Conservation (phyloP, 108 stramenopile species). For the Nitzschia putrida region DNA sequence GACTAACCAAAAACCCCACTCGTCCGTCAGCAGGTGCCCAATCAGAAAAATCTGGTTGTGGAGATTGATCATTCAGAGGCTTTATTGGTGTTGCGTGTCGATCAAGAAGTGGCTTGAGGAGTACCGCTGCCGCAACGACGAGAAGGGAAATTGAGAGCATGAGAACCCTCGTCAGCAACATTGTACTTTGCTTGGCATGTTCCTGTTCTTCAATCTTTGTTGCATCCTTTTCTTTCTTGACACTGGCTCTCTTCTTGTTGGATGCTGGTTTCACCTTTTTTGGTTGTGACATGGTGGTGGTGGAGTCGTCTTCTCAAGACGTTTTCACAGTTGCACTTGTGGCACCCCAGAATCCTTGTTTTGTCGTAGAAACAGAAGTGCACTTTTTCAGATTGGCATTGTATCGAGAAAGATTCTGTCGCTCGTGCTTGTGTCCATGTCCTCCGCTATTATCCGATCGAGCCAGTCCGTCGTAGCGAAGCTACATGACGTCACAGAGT, state of each 20-base stretch:
- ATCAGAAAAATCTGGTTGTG: not conserved
- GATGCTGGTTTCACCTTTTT: not conserved
- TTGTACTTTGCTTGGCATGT: not conserved
- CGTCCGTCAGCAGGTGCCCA: constrained; percentile 20
- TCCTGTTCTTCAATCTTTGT: not conserved
- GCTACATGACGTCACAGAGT: too few relatives aligned
- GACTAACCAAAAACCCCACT: constrained; percentile 18
- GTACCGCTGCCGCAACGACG: constrained; percentile 8
- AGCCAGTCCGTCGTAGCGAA: too few relatives aligned
- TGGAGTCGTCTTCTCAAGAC: too few relatives aligned
- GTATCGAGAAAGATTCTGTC: too few relatives aligned
- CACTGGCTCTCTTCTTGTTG: not conserved
- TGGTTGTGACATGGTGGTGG: not conserved
- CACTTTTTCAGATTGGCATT: too few relatives aligned
- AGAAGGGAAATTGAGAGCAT: not conserved
- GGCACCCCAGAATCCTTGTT: too few relatives aligned
- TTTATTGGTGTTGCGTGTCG: not conserved
- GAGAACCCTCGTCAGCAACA: not conserved
- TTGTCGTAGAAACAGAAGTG: too few relatives aligned
- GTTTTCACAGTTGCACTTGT: too few relatives aligned
- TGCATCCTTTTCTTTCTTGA: not conserved
- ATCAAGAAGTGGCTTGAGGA: constrained; percentile 8
- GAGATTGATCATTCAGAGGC: not conserved
- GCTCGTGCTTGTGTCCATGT: too few relatives aligned
- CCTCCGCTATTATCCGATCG: too few relatives aligned